phyloP scores from a whole-genome alignment of 2,329 filamentous ascomycete genomes.

The Chaetomium olivaceum region DNA sequence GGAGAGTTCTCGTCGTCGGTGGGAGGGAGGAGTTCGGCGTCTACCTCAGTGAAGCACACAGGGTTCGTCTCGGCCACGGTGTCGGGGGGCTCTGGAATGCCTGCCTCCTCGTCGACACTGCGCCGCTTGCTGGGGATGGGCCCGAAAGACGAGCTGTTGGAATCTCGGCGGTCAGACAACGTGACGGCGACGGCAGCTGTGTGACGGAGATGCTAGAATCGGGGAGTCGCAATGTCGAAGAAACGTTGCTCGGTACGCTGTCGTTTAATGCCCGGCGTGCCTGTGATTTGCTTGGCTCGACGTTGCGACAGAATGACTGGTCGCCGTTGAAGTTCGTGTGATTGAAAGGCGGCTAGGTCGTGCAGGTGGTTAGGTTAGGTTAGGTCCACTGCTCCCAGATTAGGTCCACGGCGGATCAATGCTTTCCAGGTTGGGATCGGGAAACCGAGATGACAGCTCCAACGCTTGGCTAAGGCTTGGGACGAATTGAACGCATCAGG shows the following conservation, averaged over 20 bases:
- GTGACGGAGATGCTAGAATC: background rate
- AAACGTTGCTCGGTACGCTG: background rate
- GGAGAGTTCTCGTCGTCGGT: constrained; percentile 14
- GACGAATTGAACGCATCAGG: constrained; percentile 4
- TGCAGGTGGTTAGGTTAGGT: background rate
- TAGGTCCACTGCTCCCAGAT: background rate
- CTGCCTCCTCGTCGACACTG: constrained; percentile 39
- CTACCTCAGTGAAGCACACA: constrained; percentile 35
- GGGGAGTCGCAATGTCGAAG: background rate
- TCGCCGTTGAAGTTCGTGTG: constrained; percentile 6
- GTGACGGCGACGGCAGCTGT: constrained; percentile 40
- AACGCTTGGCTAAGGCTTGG: background rate
- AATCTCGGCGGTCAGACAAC: constrained; percentile 50
- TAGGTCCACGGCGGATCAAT: background rate
- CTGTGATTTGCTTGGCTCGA: constrained; percentile 14
- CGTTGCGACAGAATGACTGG: background rate
- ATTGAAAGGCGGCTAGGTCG: constrained; percentile 15
- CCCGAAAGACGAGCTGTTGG: constrained; percentile 47
- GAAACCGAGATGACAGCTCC: background rate
- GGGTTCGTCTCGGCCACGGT: constrained; percentile 30
- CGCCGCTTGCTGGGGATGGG: constrained; percentile 32
- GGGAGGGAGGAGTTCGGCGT: constrained; percentile 29
- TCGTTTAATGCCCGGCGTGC: background rate
- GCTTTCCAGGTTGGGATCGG: background rate
- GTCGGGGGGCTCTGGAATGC: constrained; percentile 32